Percentiles rank a stretch among this genome's conserved stretches.
These are phyloP conservation scores for Sporothrix phasma DNA, from an alignment of 2,329 filamentous ascomycete species.

Conservation along the genomic window DNA sequence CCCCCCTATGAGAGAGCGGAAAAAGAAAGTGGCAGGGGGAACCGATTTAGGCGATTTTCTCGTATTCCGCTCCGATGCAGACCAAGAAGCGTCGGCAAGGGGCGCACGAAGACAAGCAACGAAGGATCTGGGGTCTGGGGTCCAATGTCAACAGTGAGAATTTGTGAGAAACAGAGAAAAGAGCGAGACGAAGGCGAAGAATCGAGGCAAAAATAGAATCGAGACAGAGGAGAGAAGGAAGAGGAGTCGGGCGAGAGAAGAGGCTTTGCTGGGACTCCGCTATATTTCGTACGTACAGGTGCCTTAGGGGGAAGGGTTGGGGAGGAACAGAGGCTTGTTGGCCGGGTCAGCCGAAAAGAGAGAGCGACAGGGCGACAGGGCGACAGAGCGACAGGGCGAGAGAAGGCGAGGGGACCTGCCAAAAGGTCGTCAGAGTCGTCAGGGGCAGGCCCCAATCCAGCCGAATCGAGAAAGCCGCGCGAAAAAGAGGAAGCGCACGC, in stretches of 20 bases:
- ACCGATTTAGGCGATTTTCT: neutral
- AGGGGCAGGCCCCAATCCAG: neutral
- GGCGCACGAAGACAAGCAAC: neutral
- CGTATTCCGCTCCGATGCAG: conserved; percentile 10
- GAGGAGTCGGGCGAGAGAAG: neutral
- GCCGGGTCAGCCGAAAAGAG: neutral
- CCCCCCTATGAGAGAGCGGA: neutral
- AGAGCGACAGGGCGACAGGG: too few relatives aligned
- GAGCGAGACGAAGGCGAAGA: neutral
- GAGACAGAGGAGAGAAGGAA: neutral
- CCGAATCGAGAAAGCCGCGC: conserved; percentile 2
- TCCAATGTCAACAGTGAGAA: conserved; percentile 20
- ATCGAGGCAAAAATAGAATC: neutral
- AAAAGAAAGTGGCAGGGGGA: conserved; percentile 9
- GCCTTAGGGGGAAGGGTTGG: neutral
- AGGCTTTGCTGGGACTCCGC: neutral
- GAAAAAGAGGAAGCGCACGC: neutral
- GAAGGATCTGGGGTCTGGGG: neutral
- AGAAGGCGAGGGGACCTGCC: neutral
- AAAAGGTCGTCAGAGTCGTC: neutral
- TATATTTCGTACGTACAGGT: neutral
- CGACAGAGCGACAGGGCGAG: too few relatives aligned
- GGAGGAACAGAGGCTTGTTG: neutral
- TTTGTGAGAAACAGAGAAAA: conserved; percentile 22
- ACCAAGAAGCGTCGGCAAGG: neutral